Base-by-base conservation (phyloP, 2,329 filamentous ascomycete genomes). In the Monosporascus sp. region DNA sequence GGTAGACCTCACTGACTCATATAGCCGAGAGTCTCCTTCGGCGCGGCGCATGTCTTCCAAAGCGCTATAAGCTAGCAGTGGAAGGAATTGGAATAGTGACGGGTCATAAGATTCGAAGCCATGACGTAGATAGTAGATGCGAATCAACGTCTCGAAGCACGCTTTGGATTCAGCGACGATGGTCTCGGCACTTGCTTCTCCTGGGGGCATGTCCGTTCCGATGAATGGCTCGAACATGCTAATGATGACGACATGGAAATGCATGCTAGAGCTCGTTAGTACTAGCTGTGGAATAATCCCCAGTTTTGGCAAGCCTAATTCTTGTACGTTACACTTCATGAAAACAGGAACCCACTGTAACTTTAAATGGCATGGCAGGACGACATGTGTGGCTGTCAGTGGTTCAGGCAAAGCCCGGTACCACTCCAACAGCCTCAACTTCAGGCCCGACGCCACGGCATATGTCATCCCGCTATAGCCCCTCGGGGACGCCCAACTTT, bases 221-320 rank as follows among this genome's bases (percentile, higher is more conserved):
- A 55, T 40, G 31, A 60, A 59, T 9, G 61, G 63, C 19, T 63
- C 65, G 51, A 66, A 72, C 1, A 72, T 57, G 2, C 60, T 59
- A 35, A 71, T 66, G 9, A 71, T 57, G n/a, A 70, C 61, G n/a
- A 63, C 56, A 49, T 74, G 66, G 44, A 71, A 69, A 44, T 72
- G 67, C 57, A 72, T 68, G 45, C 70, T 73, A 55, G 1, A 31
- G 31, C 11, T 4, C 4, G 27, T 55, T 16, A 56, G 44, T 35
- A 7, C 17, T 37, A 16, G 5, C 22, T 17, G 17, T 37, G 31
- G 45, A 4, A 14, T n/a, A 17, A 19, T 24, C 27, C 2, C 14
- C n/a, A 8, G 20, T 17, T 40, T 35, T 35, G 31, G 11, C 31
- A 35, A 35, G 31, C 31, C 3, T 14, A 35, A 35, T 14, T 17